Evolutionary conservation across 352 stramenopile genomes (phyloP).

Genomic region (Globisporangium middletonii): DNA sequence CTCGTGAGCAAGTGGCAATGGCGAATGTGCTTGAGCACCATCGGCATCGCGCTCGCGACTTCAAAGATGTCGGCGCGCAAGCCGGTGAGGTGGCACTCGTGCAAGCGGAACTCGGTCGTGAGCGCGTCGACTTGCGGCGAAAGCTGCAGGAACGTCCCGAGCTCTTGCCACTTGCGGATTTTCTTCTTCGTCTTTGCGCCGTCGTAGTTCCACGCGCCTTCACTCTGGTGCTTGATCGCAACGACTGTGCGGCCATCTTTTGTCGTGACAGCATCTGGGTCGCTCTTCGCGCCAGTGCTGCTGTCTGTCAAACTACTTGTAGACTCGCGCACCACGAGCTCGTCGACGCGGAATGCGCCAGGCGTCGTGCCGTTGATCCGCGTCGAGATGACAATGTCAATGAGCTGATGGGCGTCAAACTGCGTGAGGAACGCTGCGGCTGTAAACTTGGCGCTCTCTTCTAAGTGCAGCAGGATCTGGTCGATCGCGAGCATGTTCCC

Average conservation of each 20-base stretch:
- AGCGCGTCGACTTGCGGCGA: slow-evolving; percentile 52
- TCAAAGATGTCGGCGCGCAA: slow-evolving; percentile 79
- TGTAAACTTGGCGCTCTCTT: slow-evolving; percentile 43
- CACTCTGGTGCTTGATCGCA: slow-evolving; percentile 39
- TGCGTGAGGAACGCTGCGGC: slow-evolving; percentile 42
- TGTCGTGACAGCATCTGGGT: slow-evolving; percentile 17
- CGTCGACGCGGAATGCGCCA: slow-evolving; percentile 56
- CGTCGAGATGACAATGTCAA: slow-evolving; percentile 70
- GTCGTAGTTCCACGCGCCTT: slow-evolving; percentile 57
- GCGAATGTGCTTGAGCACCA: slow-evolving; percentile 81
- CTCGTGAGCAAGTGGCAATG: slow-evolving; percentile 62
- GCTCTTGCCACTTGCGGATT: slow-evolving; percentile 57
- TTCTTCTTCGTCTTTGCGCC: slow-evolving; percentile 58
- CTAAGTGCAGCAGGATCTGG: slow-evolving; percentile 60
- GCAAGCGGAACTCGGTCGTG: slow-evolving; percentile 31
- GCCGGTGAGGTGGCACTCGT: slow-evolving; percentile 66
- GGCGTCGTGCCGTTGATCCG: slow-evolving; percentile 57
- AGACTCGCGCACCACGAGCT: slow-evolving; percentile 21
- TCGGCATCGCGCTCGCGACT: slow-evolving; percentile 75
- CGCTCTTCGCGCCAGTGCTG: slow-evolving; percentile 1
- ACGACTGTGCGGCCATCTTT: slow-evolving; percentile 22
- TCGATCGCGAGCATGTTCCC: slow-evolving; percentile 61
- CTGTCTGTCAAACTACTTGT: slow-evolving; percentile 2
- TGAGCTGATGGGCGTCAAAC: slow-evolving; percentile 39
- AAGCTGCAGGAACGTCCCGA: slow-evolving; percentile 53